Conservation (phyloP, 2,329 filamentous ascomycete species). For the Diplodia mutila region DNA sequence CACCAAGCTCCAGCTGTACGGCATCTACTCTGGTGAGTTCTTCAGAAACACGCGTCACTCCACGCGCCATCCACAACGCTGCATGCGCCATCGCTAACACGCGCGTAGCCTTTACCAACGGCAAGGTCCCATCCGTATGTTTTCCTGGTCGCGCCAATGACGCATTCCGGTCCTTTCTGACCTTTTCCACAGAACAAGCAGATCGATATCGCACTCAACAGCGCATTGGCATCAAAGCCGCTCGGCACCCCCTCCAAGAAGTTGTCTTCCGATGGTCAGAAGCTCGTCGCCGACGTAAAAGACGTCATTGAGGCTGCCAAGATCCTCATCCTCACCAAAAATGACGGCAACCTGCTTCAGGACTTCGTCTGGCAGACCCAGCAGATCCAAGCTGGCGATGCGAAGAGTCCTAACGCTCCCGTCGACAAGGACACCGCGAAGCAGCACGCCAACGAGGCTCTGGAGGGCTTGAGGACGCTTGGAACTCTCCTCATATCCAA, state of each 20-base stretch:
- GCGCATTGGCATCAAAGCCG: slow-evolving; percentile 72
- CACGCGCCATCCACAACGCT: not conserved
- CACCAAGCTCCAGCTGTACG: slow-evolving; percentile 92
- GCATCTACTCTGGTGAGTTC: slow-evolving; percentile 71
- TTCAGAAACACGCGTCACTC: not conserved
- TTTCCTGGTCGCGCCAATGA: not conserved
- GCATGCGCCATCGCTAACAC: not conserved
- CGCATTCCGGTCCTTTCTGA: slow-evolving; percentile 25
- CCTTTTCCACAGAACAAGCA: slow-evolving; percentile 73
- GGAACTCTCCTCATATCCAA: slow-evolving; percentile 92
- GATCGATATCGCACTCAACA: slow-evolving; percentile 93
- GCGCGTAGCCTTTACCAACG: slow-evolving; percentile 72
- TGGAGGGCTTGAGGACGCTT: slow-evolving; percentile 84
- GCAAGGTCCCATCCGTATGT: slow-evolving; percentile 87
- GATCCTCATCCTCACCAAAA: slow-evolving; percentile 85
- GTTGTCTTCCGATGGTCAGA: slow-evolving; percentile 80
- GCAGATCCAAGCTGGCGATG: slow-evolving; percentile 67
- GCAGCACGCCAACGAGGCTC: slow-evolving; percentile 80
- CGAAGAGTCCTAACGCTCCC: slow-evolving; percentile 66
- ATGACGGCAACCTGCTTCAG: slow-evolving; percentile 89
- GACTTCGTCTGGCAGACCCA: slow-evolving; percentile 97
- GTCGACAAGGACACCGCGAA: slow-evolving; percentile 75
- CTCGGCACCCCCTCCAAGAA: slow-evolving; percentile 72
- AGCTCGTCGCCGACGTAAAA: slow-evolving; percentile 75
- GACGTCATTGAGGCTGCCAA: slow-evolving; percentile 85